Evolutionary conservation across 768 basidiomycete species (phyloP).

Genomic region (Tephrocybe rancida): DNA sequence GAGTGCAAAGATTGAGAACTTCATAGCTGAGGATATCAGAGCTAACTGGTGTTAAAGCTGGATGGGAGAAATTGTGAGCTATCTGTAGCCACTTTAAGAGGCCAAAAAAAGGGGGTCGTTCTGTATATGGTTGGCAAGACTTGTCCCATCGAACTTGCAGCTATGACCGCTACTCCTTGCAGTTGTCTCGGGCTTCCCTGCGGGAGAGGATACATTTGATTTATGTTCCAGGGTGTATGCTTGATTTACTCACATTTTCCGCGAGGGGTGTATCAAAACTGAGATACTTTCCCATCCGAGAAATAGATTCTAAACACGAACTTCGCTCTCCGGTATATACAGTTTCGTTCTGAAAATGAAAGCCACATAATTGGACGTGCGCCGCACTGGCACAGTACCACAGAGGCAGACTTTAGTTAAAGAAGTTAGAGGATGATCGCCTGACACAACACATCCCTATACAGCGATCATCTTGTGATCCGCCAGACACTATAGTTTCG

Average conservation of each 20-base stretch:
- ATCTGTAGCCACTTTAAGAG: background rate
- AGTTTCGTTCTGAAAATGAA: no score
- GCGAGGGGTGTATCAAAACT: background rate
- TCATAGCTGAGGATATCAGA: constrained; percentile 2
- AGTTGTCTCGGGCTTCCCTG: background rate
- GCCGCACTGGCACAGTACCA: no score
- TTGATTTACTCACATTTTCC: background rate
- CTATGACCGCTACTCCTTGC: background rate
- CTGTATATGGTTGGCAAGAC: constrained; percentile 1
- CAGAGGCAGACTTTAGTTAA: no score
- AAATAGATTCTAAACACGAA: no score
- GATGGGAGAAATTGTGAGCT: background rate
- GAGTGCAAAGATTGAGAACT: constrained; percentile 1
- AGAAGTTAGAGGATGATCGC: no score
- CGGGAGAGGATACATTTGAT: background rate
- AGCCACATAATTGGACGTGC: no score
- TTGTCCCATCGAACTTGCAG: background rate
- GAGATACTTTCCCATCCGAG: background rate
- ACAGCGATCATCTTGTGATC: no score
- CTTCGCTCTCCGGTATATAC: no score
- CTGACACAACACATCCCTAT: no score
- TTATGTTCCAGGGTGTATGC: background rate
- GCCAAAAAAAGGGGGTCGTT: constrained; percentile 4
- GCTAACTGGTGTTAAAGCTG: background rate
- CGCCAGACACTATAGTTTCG: no score